These are phyloP conservation scores for Patellifolia procumbens DNA, from an alignment of 179 eudicot species.

Conservation along the genomic window DNA sequence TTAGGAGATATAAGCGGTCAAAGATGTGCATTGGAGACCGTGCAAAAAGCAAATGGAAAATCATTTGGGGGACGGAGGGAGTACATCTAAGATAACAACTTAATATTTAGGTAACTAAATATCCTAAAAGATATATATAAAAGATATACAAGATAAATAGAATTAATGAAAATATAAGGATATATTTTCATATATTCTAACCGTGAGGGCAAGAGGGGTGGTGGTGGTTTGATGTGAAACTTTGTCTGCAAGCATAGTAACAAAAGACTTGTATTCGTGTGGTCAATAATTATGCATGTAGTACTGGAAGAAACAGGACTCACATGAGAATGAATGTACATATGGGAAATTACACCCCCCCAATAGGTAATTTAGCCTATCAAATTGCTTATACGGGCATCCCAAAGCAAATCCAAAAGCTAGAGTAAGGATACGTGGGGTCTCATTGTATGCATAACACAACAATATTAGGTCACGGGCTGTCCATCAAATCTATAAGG, in stretches of 20 bases:
- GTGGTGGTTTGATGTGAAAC: background rate
- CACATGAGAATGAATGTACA: constrained; percentile 22
- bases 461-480: constrained; percentile 21
- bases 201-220: no score
- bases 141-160: no score
- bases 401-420: constrained; percentile 10
- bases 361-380: constrained; percentile 9
- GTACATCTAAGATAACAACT: no score
- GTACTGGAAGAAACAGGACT: constrained; percentile 17
- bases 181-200: no score
- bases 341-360: constrained; percentile 7
- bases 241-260: constrained; percentile 18
- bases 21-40: no score
- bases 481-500: background rate
- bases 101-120: no score
- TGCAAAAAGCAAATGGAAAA: no score
- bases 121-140: no score
- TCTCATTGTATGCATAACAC: constrained; percentile 11
- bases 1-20: no score
- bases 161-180: no score
- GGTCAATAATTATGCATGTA: constrained; percentile 18
- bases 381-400: constrained; percentile 10
- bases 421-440: constrained; percentile 17
- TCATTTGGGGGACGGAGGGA: no score
- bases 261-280: constrained; percentile 10